Evolutionary conservation across 257 asterid species (phyloP).

Genomic region (Solanum gracilifrons): DNA sequence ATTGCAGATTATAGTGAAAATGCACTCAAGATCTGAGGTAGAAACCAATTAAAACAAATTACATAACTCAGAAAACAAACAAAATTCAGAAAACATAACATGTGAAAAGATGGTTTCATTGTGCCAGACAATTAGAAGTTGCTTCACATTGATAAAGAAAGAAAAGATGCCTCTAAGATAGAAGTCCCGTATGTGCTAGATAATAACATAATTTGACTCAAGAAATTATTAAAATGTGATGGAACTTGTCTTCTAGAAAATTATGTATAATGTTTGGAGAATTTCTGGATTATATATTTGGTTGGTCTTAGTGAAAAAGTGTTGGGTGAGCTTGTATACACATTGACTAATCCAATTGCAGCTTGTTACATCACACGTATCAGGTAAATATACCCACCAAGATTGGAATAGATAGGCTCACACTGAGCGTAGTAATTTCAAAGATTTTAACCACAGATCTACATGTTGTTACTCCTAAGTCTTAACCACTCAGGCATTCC

Average conservation of each 20-base stretch:
- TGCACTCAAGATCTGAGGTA: constrained; percentile 69
- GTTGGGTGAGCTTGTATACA: background rate
- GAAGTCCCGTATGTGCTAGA: background rate
- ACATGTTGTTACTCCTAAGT: background rate
- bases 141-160: background rate
- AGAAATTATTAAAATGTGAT: background rate
- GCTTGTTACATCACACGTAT: background rate
- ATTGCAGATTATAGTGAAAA: constrained; percentile 70
- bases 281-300: background rate
- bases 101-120: background rate
- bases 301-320: background rate
- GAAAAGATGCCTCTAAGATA: background rate
- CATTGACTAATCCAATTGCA: background rate
- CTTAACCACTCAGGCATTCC: background rate
- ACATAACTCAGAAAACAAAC: background rate
- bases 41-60: background rate
- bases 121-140: background rate
- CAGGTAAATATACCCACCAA: background rate
- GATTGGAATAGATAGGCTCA: background rate
- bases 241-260: background rate
- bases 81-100: background rate
- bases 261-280: background rate
- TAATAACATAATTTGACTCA: background rate
- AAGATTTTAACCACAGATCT: background rate
- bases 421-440: background rate